Percentiles rank a stretch among this genome's conserved stretches.
These are phyloP conservation scores for Uronychia binucleata DNA, from an alignment of 73 alveolate genomes.

Conservation along the genomic window DNA sequence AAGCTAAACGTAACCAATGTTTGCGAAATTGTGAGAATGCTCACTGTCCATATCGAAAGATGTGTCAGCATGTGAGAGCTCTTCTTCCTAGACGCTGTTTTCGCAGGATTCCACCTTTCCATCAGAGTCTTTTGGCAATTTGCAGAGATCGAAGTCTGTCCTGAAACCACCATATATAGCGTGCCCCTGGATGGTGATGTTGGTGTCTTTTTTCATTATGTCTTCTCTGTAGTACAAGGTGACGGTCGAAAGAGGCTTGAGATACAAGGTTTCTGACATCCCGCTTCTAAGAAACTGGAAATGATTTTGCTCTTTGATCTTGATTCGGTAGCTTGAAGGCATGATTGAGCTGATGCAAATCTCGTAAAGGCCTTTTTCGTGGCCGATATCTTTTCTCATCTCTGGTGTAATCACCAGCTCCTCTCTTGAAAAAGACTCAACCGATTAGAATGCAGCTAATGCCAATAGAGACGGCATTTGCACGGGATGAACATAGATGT, in stretches of 20 bases:
- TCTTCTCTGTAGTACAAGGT: conserved; percentile 21
- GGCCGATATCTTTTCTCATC: conserved; percentile 14
- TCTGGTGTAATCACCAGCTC: conserved; percentile 40
- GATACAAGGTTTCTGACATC: conserved; percentile 36
- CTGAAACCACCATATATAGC: conserved; percentile 4
- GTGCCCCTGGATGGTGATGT: conserved; percentile 20
- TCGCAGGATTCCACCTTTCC: background rate
- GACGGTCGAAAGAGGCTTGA: background rate
- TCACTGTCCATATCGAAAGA: background rate
- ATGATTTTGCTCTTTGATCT: conserved; percentile 15
- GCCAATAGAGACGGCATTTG: background rate
- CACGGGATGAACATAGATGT: conserved; percentile 22
- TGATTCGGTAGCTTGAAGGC: conserved; percentile 17
- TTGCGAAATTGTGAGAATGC: background rate
- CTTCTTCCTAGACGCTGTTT: background rate
- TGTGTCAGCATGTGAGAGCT: background rate
- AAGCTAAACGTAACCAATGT: background rate
- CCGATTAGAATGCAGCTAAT: conserved; percentile 18
- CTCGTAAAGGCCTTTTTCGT: conserved; percentile 5
- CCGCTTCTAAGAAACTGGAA: conserved; percentile 11
- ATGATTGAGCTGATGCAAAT: conserved; percentile 14
- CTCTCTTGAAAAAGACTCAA: conserved; percentile 35
- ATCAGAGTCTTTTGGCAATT: background rate
- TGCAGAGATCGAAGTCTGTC: background rate
- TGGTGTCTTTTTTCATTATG: background rate